Evolutionary conservation across 1,284 basidiomycete genomes (phyloP), one percentile per base, ranked within the genome.

Genomic region (Austroboletus olivaceoglutinosus): DNA sequence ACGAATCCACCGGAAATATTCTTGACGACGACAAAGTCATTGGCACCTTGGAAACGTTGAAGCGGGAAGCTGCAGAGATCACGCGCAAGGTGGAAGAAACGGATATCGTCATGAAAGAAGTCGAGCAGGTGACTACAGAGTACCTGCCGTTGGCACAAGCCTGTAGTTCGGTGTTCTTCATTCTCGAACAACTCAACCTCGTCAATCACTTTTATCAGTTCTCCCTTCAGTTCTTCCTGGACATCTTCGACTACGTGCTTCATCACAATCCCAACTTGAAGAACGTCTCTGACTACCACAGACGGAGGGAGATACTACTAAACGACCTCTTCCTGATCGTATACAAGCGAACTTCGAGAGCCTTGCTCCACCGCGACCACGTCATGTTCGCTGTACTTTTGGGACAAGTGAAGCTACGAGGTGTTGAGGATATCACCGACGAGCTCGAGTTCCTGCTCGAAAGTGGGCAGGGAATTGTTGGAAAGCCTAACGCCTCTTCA

Each of bases 201-300:
- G 84, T 98, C 73, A 93, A 97, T 65, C 96, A 98, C 73, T 99
- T 99, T 76, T 99, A 99, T 69, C 93, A 98, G 69, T 99, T 99
- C 78, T 98, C 96, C 1, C 81, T 99, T 46, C 86, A 82, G 38
- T 98, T 97, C 78, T 99, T 99, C 87, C 83, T 98, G 54, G 94
- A 98, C 68, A 96, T 99, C 61, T 99, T 99, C 72, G 93, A 98
- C 73, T 92, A 89, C 60, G 85, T 98, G 50, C 81, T 99, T 9
- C 87, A 89, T 56, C 86, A 91, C 61, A 98, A 98, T 68, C 93
- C 94, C 9, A 89, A 93, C 67, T 79, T 98, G 54, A 83, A 83
- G 65, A 83, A 81, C 54, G 76, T 97, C 53, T 77, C 82, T 7
- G 93, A 98, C 58, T 73, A 92, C 50, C 75, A 77, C 54, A 75